Conservation (phyloP, 2,329 filamentous ascomycete species). For the Trichoderma sp. region DNA sequence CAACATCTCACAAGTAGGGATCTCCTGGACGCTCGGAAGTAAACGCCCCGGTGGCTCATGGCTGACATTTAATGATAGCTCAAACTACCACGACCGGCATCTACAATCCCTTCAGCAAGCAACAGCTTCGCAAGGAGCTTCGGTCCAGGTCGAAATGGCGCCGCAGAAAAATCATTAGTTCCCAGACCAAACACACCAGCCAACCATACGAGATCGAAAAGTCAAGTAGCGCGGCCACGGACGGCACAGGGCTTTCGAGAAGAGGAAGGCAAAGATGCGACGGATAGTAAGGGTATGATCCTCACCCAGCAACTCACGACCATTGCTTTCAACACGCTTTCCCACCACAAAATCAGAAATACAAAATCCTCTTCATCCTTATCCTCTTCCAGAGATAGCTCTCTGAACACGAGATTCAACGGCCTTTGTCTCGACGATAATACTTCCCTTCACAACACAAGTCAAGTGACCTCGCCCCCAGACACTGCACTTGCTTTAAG, state of each 20-base stretch:
- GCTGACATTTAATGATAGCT: slow-evolving; percentile 28
- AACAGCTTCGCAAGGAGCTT: slow-evolving; percentile 57
- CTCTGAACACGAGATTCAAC: slow-evolving; percentile 39
- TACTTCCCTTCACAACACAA: slow-evolving; percentile 28
- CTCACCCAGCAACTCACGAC: slow-evolving; percentile 18
- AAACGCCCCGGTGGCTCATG: not conserved
- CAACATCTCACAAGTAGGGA: slow-evolving; percentile 33
- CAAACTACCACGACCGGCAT: slow-evolving; percentile 42
- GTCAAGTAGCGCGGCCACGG: slow-evolving; percentile 37
- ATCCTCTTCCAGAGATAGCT: slow-evolving; percentile 43
- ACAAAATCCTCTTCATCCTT: slow-evolving; percentile 30
- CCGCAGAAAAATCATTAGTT: slow-evolving; percentile 50
- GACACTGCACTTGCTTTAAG: slow-evolving; percentile 22
- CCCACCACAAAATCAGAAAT: slow-evolving; percentile 29
- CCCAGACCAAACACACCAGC: slow-evolving; percentile 49
- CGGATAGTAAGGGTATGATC: slow-evolving; percentile 38
- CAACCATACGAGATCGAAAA: slow-evolving; percentile 45
- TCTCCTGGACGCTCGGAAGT: too few species aligned
- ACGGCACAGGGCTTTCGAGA: slow-evolving; percentile 43
- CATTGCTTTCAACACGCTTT: slow-evolving; percentile 23
- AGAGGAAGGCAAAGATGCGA: slow-evolving; percentile 39
- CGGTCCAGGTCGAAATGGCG: slow-evolving; percentile 51
- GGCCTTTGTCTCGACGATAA: slow-evolving; percentile 41
- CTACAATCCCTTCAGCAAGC: slow-evolving; percentile 36
- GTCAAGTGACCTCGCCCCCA: slow-evolving; percentile 47